Conservation (phyloP, 208 protist genomes). For the Leishmania turanica region DNA sequence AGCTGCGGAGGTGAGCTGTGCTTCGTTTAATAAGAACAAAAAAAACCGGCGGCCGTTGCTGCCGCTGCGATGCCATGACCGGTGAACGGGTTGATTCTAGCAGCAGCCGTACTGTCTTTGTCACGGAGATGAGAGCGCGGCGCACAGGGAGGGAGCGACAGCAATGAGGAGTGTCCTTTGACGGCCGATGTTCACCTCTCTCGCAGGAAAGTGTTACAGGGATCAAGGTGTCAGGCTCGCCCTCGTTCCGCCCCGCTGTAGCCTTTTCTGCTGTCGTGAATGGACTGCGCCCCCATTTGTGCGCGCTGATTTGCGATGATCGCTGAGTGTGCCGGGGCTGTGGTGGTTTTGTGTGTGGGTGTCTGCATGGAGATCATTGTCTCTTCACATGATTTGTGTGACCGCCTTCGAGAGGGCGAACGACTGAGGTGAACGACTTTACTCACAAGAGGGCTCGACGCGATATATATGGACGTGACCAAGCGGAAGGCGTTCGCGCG, state of each 20-base stretch:
- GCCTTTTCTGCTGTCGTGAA: neutral
- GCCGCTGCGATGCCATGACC: neutral
- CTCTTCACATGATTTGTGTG: neutral
- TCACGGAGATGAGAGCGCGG: neutral
- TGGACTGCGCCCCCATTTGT: neutral
- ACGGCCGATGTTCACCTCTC: neutral
- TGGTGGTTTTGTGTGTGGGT: neutral
- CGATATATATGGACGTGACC: neutral
- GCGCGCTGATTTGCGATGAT: neutral
- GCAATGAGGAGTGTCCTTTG: neutral
- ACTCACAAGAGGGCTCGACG: neutral
- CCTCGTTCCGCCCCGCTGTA: neutral
- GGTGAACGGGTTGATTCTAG: neutral
- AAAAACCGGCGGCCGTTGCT: neutral
- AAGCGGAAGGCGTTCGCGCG: neutral
- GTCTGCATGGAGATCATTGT: neutral
- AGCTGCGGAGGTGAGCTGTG: constrained; percentile 6
- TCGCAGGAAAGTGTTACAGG: neutral
- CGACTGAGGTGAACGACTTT: neutral
- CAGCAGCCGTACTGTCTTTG: neutral
- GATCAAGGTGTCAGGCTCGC: neutral
- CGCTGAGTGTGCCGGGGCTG: neutral
- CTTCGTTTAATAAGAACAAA: neutral
- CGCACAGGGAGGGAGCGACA: too few relatives aligned
- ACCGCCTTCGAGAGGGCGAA: neutral